Conservation (phyloP, 345 rosid genomes). For the Corymbia maculata region DNA sequence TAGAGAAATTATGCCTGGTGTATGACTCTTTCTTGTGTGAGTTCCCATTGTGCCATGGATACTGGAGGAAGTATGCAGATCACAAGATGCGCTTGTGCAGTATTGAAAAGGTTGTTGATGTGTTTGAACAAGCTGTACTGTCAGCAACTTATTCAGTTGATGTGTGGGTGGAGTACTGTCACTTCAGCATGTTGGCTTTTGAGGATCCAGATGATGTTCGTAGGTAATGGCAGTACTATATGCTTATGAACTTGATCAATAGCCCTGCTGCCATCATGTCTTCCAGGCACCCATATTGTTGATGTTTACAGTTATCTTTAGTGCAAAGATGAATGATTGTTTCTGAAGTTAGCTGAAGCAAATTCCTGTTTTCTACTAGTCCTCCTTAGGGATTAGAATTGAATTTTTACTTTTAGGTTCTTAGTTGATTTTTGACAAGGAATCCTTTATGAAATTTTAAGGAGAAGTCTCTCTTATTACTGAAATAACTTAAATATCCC, state of each 20-base stretch:
- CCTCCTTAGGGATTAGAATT: neutral
- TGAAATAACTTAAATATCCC: neutral
- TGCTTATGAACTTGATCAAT: neutral
- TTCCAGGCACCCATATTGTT: neutral
- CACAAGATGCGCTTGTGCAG: constrained; percentile 45
- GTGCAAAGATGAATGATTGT: neutral
- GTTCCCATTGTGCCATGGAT: constrained; percentile 82
- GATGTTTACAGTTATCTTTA: neutral
- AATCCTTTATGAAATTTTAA: neutral
- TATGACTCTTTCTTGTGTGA: constrained; percentile 71
- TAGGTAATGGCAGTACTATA: constrained; percentile 34
- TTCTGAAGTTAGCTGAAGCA: neutral
- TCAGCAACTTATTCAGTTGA: constrained; percentile 62
- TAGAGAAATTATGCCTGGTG: constrained; percentile 45
- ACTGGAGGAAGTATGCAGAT: constrained; percentile 78
- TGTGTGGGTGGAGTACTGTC: constrained; percentile 76
- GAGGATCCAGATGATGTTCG: constrained; percentile 65
- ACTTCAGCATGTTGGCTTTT: constrained; percentile 40
- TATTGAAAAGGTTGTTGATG: constrained; percentile 47
- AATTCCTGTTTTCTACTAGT: neutral
- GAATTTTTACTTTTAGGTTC: neutral
- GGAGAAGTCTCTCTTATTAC: neutral
- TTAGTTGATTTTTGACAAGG: neutral
- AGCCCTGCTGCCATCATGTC: neutral
- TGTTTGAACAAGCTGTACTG: constrained; percentile 64